Base-by-base conservation (phyloP, 2,329 filamentous ascomycete species). In the Fusarium sp. region DNA sequence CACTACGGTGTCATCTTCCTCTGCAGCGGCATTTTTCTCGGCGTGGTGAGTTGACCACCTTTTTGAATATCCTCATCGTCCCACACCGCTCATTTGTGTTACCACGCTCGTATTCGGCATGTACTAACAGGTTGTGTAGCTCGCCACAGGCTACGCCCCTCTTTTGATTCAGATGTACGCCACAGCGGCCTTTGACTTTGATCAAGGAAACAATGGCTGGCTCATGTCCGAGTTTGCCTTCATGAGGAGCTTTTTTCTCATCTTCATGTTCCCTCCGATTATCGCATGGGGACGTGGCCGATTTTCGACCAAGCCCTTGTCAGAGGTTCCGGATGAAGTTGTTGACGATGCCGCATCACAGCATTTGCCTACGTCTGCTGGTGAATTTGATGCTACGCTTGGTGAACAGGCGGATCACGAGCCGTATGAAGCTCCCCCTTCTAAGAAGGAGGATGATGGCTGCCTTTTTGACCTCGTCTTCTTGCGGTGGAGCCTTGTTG, bases 61-160 rank as follows among this genome's bases (percentile, higher is more conserved):
- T 31, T 31, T 27, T 7, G 50, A 31, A 54, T 54, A 54, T 7
- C 27, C 50, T 54, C 50, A 50, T 50, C 45, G 2, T 50, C 24
- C 24, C 24, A 50, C 45, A 54, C 50, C 50, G 20, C 8, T 14
- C 18, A 27, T 42, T 60, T 3, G 37, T 31, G 24, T 2, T 6
- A 20, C 63, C 14, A 50, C 69, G 10, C 74, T 20, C n/a, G 20
- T 14, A 11, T 38, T 8, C 27, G 27, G 50, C 6, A 20, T 54
- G 11, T 54, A 10, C 24, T 50, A 31, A 54, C 50, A n/a, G 50
- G 6, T 14, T 6, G 27, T 20, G 4, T 5, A 87, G 78, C 85
- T 93, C 2, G 91, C 92, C 0, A 93, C 92, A 0, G 91, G 90
- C 2, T 94, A 93, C 65, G 91, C 92, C 0, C 89, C 90, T 0